Percentiles rank a stretch among this genome's conserved stretches.
Conservation (phyloP, 1,284 basidiomycete genomes). For the Mycena citricolor region DNA sequence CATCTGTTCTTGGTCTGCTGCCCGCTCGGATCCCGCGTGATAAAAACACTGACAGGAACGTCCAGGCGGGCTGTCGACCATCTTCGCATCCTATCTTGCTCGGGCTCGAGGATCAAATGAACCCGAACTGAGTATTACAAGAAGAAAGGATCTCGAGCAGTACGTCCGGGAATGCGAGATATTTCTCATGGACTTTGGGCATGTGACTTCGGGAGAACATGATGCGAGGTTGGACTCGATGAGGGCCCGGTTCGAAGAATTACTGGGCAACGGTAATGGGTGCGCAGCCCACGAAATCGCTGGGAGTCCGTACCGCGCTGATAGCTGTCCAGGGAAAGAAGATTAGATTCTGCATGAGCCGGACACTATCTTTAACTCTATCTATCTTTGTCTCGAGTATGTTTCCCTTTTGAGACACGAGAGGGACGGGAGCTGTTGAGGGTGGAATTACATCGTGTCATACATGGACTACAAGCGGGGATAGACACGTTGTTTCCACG, state of each 20-base stretch:
- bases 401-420: slow-evolving; percentile 2
- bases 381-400: not conserved
- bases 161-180: slow-evolving; percentile 60
- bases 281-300: slow-evolving; percentile 3
- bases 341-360: too few species aligned
- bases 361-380: not conserved
- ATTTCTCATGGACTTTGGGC: slow-evolving; percentile 58
- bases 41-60: slow-evolving; percentile 13
- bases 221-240: slow-evolving; percentile 28
- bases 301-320: not conserved
- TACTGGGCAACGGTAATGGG: slow-evolving; percentile 36
- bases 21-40: not conserved
- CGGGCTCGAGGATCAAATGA: slow-evolving; percentile 65
- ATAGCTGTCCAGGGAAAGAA: not conserved
- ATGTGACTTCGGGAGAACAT: slow-evolving; percentile 29
- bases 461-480: too few species aligned
- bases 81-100: slow-evolving; percentile 70
- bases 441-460: too few species aligned
- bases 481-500: too few species aligned
- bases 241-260: slow-evolving; percentile 37
- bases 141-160: slow-evolving; percentile 58
- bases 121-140: slow-evolving; percentile 55
- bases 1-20: slow-evolving; percentile 39
- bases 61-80: slow-evolving; percentile 57
- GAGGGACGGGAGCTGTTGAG: not conserved